Evolutionary conservation across 78 protist genomes (phyloP).

Genomic region (Dictyostelium discoideum): dicty_2.7 NC_007091.3:3580001-3580500

Average conservation of each 20-base stretch:
- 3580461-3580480: background rate
- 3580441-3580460: conserved; percentile 6
- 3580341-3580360: background rate
- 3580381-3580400: background rate
- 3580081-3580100: background rate
- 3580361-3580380: background rate
- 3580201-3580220: background rate
- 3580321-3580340: background rate
- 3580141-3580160: background rate
- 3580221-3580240: background rate
- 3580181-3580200: background rate
- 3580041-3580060: background rate
- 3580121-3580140: background rate
- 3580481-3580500: background rate
- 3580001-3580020: background rate
- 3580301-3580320: background rate
- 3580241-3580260: background rate
- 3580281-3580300: background rate
- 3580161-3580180: background rate
- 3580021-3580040: background rate
- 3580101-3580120: background rate
- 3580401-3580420: background rate
- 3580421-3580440: background rate
- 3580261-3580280: background rate
- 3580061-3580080: background rate